Conservation (phyloP, 306 rosid genomes). For the Malus domestica region ASM211411v1 NC_041802.1:21068501-21069000, state of each 20-base stretch:
- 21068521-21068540: conserved; percentile 35
- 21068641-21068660: conserved; percentile 28
- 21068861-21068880: conserved; percentile 21
- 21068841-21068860: not conserved
- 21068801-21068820: conserved; percentile 15
- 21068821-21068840: conserved; percentile 18
- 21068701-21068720: conserved; percentile 35
- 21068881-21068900: conserved; percentile 24
- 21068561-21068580: conserved; percentile 17
- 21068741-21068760: conserved; percentile 30
- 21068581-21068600: conserved; percentile 23
- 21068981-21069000: too few relatives aligned
- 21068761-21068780: conserved; percentile 35
- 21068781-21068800: conserved; percentile 7
- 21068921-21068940: not conserved
- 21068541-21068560: conserved; percentile 36
- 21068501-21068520: conserved; percentile 39
- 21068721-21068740: conserved; percentile 22
- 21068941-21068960: too few relatives aligned
- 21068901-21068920: conserved; percentile 41
- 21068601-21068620: conserved; percentile 20
- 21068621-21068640: conserved; percentile 29
- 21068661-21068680: not conserved
- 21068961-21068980: too few relatives aligned
- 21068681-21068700: not conserved